These are phyloP conservation scores for Coemansia aciculifera DNA, from an alignment of 192 early-diverging fungal species.

Conservation along the genomic window DNA sequence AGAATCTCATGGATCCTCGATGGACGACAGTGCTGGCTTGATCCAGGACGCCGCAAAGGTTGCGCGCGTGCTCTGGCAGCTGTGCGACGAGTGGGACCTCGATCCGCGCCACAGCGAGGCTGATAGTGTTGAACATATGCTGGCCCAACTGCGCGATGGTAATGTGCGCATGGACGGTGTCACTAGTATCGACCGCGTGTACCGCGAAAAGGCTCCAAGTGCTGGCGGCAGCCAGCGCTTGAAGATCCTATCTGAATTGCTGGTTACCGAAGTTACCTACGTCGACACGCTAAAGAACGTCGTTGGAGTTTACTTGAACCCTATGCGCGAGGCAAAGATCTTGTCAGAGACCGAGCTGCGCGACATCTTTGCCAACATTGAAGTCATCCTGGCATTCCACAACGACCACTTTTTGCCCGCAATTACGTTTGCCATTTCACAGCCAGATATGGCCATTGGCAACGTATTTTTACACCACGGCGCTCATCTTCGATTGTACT, in stretches of 20 bases:
- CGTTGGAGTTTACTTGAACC: slow-evolving; percentile 65
- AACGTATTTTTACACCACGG: slow-evolving; percentile 73
- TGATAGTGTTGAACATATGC: slow-evolving; percentile 21
- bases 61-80: slow-evolving; percentile 40
- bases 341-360: slow-evolving; percentile 62
- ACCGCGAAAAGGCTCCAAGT: slow-evolving; percentile 26
- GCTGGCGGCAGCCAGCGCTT: slow-evolving; percentile 55
- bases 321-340: slow-evolving; percentile 53
- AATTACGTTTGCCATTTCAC: slow-evolving; percentile 37
- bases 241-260: slow-evolving; percentile 75
- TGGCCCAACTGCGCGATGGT: slow-evolving; percentile 25
- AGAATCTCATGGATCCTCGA: slow-evolving; percentile 26
- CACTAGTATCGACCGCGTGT: slow-evolving; percentile 24
- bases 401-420: slow-evolving; percentile 67
- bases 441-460: slow-evolving; percentile 60
- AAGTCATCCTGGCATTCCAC: slow-evolving; percentile 71
- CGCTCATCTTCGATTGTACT: slow-evolving; percentile 83
- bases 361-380: slow-evolving; percentile 83
- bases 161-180: slow-evolving; percentile 22
- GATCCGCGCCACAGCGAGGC: slow-evolving; percentile 35
- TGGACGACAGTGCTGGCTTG: slow-evolving; percentile 17
- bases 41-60: slow-evolving; percentile 35
- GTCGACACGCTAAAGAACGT: slow-evolving; percentile 77
- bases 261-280: slow-evolving; percentile 85
- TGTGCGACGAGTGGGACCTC: slow-evolving; percentile 56